These are phyloP conservation scores for Calonectria multiphialidica DNA, from an alignment of 2,329 filamentous ascomycete genomes.

Conservation along the genomic window DNA sequence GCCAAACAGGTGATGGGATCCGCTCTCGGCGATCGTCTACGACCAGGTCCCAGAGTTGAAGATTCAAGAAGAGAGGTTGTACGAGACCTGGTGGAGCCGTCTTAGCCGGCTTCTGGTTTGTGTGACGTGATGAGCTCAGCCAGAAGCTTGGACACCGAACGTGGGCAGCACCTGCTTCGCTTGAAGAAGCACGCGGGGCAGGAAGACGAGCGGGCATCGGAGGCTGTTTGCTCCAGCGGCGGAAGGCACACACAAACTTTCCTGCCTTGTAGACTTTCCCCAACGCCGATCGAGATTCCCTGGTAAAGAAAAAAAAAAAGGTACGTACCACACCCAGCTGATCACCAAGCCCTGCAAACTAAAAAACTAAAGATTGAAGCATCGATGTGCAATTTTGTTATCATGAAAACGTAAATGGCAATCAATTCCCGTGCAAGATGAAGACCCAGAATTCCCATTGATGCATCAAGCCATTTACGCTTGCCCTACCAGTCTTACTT, in stretches of 20 bases:
- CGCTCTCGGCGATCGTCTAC: constrained; percentile 26
- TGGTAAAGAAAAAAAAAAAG: background rate
- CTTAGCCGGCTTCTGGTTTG: constrained; percentile 25
- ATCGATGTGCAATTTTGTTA: background rate
- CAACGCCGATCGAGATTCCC: constrained; percentile 14
- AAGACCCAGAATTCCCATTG: background rate
- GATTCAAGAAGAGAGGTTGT: constrained; percentile 24
- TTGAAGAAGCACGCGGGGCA: constrained; percentile 23
- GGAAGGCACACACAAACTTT: constrained; percentile 10
- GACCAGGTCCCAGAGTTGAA: constrained; percentile 19
- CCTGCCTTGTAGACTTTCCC: constrained; percentile 7
- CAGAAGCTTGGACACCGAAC: constrained; percentile 30
- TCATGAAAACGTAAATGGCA: background rate
- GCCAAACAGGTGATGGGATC: constrained; percentile 14
- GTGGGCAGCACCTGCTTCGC: constrained; percentile 10
- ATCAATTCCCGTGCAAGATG: background rate
- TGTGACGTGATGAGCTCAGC: constrained; percentile 42
- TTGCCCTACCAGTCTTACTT: background rate
- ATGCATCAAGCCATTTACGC: background rate
- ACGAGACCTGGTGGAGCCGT: constrained; percentile 33
- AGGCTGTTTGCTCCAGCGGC: background rate
- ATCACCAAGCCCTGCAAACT: background rate
- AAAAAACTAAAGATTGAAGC: background rate
- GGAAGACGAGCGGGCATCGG: constrained; percentile 23
- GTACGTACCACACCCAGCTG: background rate